phyloP scores from a whole-genome alignment of 108 stramenopile genomes.

The Cyclotella baltica region DNA sequence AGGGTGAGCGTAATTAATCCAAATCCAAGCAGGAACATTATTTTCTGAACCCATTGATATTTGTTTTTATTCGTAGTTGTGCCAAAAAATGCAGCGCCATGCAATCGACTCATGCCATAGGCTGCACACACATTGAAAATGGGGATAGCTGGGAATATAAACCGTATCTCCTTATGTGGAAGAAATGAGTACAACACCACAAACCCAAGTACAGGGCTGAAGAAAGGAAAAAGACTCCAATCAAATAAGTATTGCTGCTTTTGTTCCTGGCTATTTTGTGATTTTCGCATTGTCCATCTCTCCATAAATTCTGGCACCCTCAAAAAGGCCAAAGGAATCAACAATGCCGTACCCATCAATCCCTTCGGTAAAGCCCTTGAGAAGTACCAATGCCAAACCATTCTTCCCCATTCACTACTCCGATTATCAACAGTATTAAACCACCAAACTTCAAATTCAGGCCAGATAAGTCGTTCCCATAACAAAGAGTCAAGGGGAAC shows the following conservation, averaged over 20 bases:
- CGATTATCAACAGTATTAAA: conserved; percentile 96
- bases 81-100: conserved; percentile 59
- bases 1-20: conserved; percentile 52
- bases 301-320: conserved; percentile 58
- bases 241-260: conserved; percentile 45
- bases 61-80: conserved; percentile 2
- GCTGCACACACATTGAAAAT: conserved; percentile 88
- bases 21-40: conserved; percentile 55
- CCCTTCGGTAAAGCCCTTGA: conserved; percentile 86
- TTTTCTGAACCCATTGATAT: conserved; percentile 26
- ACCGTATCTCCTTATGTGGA: conserved; percentile 97
- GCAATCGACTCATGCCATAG: conserved; percentile 67
- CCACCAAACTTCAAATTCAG: conserved; percentile 96
- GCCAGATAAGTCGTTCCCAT: conserved; percentile 95
- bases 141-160: conserved; percentile 92
- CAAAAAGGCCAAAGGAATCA: conserved; percentile 76
- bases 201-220: conserved; percentile 75
- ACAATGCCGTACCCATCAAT: conserved; percentile 69
- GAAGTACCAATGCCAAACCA: conserved; percentile 95
- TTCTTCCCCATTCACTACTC: conserved; percentile 94
- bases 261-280: background rate
- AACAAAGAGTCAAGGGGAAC: conserved; percentile 89
- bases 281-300: conserved; percentile 19
- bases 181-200: conserved; percentile 84
- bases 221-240: conserved; percentile 53